These are phyloP conservation scores for Leccinum proximum DNA, from an alignment of 1,284 basidiomycete genomes.

Conservation along the genomic window DNA sequence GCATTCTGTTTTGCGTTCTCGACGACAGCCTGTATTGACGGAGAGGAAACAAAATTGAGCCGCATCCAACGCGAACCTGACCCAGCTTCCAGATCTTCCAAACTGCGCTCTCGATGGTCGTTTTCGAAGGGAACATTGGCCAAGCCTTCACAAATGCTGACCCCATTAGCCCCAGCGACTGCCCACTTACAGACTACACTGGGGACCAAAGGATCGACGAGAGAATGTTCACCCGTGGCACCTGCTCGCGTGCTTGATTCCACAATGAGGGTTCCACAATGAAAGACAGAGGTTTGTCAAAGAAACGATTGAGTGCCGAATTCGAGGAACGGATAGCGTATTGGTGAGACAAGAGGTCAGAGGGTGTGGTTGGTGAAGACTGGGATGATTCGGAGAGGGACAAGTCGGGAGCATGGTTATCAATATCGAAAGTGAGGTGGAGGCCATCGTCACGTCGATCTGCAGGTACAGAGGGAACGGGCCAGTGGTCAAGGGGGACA, in stretches of 20 bases:
- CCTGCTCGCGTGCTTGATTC: constrained; percentile 88
- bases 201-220: constrained; percentile 90
- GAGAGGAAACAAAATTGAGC: constrained; percentile 79
- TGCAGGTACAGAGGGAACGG: constrained; percentile 36
- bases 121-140: constrained; percentile 45
- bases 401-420: constrained; percentile 8
- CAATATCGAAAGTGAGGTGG: constrained; percentile 35
- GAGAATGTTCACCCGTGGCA: constrained; percentile 91
- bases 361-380: constrained; percentile 9
- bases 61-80: constrained; percentile 48
- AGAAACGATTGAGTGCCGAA: constrained; percentile 85
- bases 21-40: constrained; percentile 57
- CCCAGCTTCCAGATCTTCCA: constrained; percentile 13
- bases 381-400: constrained; percentile 6
- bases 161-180: constrained; percentile 34
- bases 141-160: constrained; percentile 23
- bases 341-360: constrained; percentile 74
- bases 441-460: constrained; percentile 17
- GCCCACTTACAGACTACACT: constrained; percentile 90
- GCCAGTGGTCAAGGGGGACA: constrained; percentile 65
- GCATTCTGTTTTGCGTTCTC: constrained; percentile 59
- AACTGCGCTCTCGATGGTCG: constrained; percentile 5
- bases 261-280: constrained; percentile 51
- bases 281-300: constrained; percentile 81
- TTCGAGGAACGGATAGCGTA: constrained; percentile 69